A percentile compares a stretch with the other conserved stretches of the same genome.
phyloP scores from a whole-genome alignment of 768 basidiomycete genomes.

The Rhizopogon vinicolor region DNA sequence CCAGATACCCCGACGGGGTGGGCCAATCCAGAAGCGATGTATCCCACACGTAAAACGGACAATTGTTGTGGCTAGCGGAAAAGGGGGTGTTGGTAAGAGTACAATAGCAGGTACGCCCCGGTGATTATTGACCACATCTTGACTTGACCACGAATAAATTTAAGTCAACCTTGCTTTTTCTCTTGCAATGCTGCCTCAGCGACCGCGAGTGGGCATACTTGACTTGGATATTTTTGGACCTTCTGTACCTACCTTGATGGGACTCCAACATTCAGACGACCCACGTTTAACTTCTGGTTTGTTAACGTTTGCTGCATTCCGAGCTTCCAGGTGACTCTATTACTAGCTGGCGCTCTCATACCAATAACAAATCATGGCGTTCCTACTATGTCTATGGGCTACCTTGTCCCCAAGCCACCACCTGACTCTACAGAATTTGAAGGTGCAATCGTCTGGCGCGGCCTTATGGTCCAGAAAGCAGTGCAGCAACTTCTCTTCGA shows the following conservation, averaged over 20 bases:
- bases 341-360: slow-evolving; percentile 69
- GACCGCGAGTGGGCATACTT: slow-evolving; percentile 75
- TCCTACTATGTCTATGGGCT: slow-evolving; percentile 97
- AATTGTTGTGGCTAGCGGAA: slow-evolving; percentile 85
- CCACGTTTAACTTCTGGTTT: slow-evolving; percentile 69
- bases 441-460: slow-evolving; percentile 89
- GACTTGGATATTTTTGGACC: slow-evolving; percentile 98
- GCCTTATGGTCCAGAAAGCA: slow-evolving; percentile 97
- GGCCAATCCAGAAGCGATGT: slow-evolving; percentile 46
- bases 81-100: slow-evolving; percentile 95
- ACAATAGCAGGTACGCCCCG: slow-evolving; percentile 73
- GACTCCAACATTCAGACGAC: slow-evolving; percentile 72
- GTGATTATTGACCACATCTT: neutral
- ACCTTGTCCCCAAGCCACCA: slow-evolving; percentile 63
- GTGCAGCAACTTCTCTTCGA: slow-evolving; percentile 95
- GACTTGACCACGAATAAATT: slow-evolving; percentile 1
- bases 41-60: slow-evolving; percentile 78
- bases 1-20: slow-evolving; percentile 56
- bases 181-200: slow-evolving; percentile 43
- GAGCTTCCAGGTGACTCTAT: neutral
- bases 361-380: slow-evolving; percentile 87
- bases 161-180: slow-evolving; percentile 80
- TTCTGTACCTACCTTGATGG: slow-evolving; percentile 90
- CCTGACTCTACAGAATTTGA: slow-evolving; percentile 54
- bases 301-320: slow-evolving; percentile 23